Evolutionary conservation across 2,329 filamentous ascomycete species (phyloP).

Genomic region (Epichloe bromicola): DNA sequence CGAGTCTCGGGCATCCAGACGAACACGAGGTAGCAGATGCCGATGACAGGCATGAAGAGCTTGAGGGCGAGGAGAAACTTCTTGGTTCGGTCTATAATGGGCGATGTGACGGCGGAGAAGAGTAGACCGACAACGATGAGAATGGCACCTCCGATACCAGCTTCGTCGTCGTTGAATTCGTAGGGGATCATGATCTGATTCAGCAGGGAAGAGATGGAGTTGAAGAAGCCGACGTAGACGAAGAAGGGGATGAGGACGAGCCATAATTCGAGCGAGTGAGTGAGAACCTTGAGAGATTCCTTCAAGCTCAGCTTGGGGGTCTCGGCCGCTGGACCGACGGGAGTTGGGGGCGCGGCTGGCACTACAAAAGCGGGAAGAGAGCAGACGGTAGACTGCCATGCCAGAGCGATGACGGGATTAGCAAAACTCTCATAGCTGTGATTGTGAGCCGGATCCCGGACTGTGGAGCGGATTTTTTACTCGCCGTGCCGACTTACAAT

Average conservation of each 20-base stretch:
- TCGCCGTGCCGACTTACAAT: conserved; percentile 43
- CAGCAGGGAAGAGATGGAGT: conserved; percentile 73
- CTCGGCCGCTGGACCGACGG: conserved; percentile 54
- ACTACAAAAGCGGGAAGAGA: conserved; percentile 71
- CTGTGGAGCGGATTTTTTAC: too few species aligned
- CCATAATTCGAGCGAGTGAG: conserved; percentile 57
- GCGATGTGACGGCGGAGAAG: conserved; percentile 60
- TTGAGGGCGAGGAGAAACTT: conserved; percentile 63
- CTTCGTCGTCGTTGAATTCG: conserved; percentile 68
- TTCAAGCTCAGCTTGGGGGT: conserved; percentile 40
- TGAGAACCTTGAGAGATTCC: conserved; percentile 39
- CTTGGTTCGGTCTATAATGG: conserved; percentile 77
- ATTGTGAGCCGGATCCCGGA: too few species aligned
- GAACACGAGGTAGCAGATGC: conserved; percentile 59
- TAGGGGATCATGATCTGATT: conserved; percentile 86
- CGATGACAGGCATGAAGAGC: conserved; percentile 61
- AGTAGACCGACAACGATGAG: conserved; percentile 83
- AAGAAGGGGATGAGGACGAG: conserved; percentile 70
- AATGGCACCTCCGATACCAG: conserved; percentile 79
- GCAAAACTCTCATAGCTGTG: background rate
- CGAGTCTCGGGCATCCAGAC: conserved; percentile 60
- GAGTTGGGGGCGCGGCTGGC: conserved; percentile 62
- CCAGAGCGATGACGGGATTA: background rate
- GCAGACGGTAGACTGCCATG: conserved; percentile 29
- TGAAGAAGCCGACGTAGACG: conserved; percentile 86